Conservation (phyloP, 2,329 filamentous ascomycete genomes). For the Alternaria ventricosa region DNA sequence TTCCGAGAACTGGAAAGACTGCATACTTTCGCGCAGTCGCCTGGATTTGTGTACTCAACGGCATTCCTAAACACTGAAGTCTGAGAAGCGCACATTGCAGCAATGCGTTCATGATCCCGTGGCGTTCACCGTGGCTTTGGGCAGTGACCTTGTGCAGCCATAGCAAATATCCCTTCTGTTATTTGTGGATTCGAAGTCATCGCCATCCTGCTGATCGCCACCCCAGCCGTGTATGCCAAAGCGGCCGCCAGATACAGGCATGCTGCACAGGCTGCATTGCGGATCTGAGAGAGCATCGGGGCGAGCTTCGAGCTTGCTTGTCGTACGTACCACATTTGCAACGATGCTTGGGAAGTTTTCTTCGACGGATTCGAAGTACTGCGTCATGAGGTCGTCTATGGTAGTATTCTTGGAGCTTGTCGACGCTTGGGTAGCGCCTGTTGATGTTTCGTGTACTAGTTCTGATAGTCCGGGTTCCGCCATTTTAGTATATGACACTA, state of each 20-base stretch:
- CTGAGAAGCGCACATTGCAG: too few species aligned
- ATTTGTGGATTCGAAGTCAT: slow-evolving; percentile 30
- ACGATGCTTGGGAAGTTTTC: slow-evolving; percentile 88
- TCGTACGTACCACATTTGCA: slow-evolving; percentile 91
- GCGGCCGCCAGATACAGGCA: slow-evolving; percentile 68
- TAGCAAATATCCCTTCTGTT: slow-evolving; percentile 64
- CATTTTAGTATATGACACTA: slow-evolving; percentile 69
- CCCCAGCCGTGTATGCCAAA: slow-evolving; percentile 68
- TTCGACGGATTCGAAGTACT: slow-evolving; percentile 88
- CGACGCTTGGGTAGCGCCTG: slow-evolving; percentile 38
- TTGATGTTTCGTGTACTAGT: slow-evolving; percentile 42
- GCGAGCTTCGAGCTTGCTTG: slow-evolving; percentile 74
- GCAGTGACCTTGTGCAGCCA: slow-evolving; percentile 70
- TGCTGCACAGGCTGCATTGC: slow-evolving; percentile 71
- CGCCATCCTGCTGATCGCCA: slow-evolving; percentile 60
- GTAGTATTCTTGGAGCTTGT: slow-evolving; percentile 78
- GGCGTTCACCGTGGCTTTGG: slow-evolving; percentile 7
- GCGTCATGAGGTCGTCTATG: slow-evolving; percentile 87
- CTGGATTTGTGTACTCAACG: slow-evolving; percentile 28
- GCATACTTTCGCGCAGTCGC: slow-evolving; percentile 37
- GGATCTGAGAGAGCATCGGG: slow-evolving; percentile 32
- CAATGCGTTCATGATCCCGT: slow-evolving; percentile 3
- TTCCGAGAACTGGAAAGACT: slow-evolving; percentile 33
- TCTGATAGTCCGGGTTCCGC: slow-evolving; percentile 58
- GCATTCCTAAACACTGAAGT: background rate